Base-by-base conservation (phyloP, 1,284 basidiomycete species). In the Vanrija sp. region DNA sequence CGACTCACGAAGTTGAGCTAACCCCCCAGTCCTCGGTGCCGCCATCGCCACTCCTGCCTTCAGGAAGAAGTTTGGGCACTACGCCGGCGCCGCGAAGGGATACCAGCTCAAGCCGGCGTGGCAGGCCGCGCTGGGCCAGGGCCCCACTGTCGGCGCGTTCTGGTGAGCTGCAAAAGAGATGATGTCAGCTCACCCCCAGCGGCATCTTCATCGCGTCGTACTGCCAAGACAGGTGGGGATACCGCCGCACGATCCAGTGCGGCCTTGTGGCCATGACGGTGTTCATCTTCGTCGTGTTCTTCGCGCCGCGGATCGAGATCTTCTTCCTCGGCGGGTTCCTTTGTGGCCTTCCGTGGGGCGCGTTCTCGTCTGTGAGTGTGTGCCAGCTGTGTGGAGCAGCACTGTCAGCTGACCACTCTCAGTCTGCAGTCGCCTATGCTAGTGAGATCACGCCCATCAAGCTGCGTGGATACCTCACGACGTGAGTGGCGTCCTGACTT, bases 331-430 rank as follows among this genome's bases (percentile, higher is more conserved):
- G 55, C 34, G 29, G 60, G 54, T 14, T 62, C 23, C 57, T 62
- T 3, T 60, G 54, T 44, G 61, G 61, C 42, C 14, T 63, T 9
- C 75, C 77, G n/a, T 79, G 78, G 78, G 78, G 78, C 66, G 68
- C 70, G 40, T 74, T 71, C 54, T 55, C 57, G n/a, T 34, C 26
- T 19, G 26, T 16, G 75, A 71, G 38, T 79, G 14, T 28, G 21
- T 5, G 21, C 5, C 34, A 34, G 34, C 34, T 34, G 12, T n/a
- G n/a, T n/a, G n/a, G n/a, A 15, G 1, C 14, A 3, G 28, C 3
- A 5, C 34, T 12, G 12, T 2, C 34, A 34, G 34, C 34, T 34
- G 34, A 34, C 34, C 10, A 1, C 34, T 12, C 48, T 28, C 19
- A n/a, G 8, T 53, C 52, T 3, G 46, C 46, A 2, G 46, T 67